Evolutionary conservation across 495 filamentous ascomycete species (phyloP).

Genomic region (Oidiodendron maius): DNA sequence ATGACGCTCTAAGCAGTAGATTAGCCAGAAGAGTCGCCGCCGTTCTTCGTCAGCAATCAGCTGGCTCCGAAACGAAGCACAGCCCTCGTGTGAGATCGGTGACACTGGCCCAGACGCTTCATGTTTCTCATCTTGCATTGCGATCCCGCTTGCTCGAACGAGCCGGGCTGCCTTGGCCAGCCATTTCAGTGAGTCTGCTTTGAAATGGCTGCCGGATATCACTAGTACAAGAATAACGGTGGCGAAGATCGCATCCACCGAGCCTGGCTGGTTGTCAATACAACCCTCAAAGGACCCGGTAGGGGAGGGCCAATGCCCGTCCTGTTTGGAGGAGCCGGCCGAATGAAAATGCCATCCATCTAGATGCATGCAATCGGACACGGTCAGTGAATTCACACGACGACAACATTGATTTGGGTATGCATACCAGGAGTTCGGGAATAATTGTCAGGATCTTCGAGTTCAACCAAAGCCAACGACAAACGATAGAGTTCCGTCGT

Average conservation of each 20-base stretch:
- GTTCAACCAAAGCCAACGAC: constrained; percentile 21
- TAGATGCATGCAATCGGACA: constrained; percentile 16
- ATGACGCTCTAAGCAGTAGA: constrained; percentile 45
- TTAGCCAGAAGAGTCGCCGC: constrained; percentile 43
- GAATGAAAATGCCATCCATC: too few species aligned
- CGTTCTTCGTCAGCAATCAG: constrained; percentile 34
- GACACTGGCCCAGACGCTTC: too few species aligned
- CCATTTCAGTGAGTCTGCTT: too few species aligned
- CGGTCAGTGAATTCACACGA: not conserved
- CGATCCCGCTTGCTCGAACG: not conserved
- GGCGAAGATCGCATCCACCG: too few species aligned
- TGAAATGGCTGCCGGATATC: constrained; percentile 19
- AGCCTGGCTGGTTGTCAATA: too few species aligned
- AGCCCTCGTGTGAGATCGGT: too few species aligned
- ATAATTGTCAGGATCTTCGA: constrained; percentile 20
- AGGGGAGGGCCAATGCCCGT: too few species aligned
- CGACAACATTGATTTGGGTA: not conserved
- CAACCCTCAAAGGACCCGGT: too few species aligned
- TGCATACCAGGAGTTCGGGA: constrained; percentile 18
- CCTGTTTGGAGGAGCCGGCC: too few species aligned
- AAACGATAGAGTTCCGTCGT: constrained; percentile 25
- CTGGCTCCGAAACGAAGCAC: not conserved
- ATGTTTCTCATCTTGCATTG: too few species aligned
- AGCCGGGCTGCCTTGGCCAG: not conserved
- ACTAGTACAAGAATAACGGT: too few species aligned